These are phyloP conservation scores for Yamadazyma kitorensis DNA, from an alignment of 805 yeast species.

Conservation along the genomic window DNA sequence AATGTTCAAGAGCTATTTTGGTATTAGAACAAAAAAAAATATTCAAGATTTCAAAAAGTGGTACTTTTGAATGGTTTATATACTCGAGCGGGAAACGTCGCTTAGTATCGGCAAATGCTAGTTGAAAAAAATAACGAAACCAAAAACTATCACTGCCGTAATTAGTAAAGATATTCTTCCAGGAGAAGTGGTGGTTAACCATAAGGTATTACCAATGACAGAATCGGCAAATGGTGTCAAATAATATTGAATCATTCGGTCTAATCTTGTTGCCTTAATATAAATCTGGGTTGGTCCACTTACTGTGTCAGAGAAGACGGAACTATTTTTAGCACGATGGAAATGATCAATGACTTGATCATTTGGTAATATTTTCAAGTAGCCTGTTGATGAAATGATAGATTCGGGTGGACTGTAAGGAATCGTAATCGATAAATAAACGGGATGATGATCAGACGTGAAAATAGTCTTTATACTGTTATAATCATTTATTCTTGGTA, in stretches of 20 bases:
- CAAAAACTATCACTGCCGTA: conserved; percentile 5
- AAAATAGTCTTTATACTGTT: conserved; percentile 44
- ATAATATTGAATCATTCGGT: conserved; percentile 22
- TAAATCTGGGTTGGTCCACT: conserved; percentile 42
- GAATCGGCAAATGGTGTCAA: conserved; percentile 26
- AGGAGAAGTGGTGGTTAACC: conserved; percentile 29
- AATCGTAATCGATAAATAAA: conserved; percentile 48
- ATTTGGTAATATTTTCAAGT: conserved; percentile 26
- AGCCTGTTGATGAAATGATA: conserved; percentile 27
- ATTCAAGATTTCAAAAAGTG: no score
- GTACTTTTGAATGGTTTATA: no score
- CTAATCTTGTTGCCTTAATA: conserved; percentile 32
- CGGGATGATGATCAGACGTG: conserved; percentile 82
- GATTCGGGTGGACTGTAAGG: conserved; percentile 42
- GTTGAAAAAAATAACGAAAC: conserved; percentile 2
- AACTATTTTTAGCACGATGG: conserved; percentile 8
- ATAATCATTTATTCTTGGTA: conserved; percentile 41
- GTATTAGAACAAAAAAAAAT: no score
- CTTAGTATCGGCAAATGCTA: conserved; percentile 13
- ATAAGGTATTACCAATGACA: conserved; percentile 32
- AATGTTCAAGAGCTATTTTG: no score
- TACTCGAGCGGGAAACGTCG: conserved; percentile 12
- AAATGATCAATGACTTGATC: conserved; percentile 15
- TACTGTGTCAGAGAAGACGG: conserved; percentile 17
- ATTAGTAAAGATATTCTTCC: conserved; percentile 29